These are phyloP conservation scores for Puccinia novopanici DNA, from an alignment of 1,284 basidiomycete genomes.

Conservation along the genomic window DNA sequence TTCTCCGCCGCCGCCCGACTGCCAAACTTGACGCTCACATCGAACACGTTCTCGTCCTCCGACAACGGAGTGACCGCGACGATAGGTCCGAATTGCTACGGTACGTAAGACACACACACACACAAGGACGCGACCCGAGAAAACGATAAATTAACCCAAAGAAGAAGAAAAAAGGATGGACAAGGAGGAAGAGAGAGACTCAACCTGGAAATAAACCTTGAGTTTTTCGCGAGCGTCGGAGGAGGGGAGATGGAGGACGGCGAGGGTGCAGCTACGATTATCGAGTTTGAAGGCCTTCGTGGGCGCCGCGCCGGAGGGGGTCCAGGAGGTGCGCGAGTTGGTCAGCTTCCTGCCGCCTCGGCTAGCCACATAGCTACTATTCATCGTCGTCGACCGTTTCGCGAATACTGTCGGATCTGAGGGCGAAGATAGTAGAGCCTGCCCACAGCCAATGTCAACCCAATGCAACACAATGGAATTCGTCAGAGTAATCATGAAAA, in stretches of 20 bases:
- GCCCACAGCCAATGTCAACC: background rate
- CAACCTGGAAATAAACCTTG: constrained; percentile 30
- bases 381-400: background rate
- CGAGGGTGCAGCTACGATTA: constrained; percentile 35
- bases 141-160: constrained; percentile 3
- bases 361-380: background rate
- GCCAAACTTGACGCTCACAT: constrained; percentile 32
- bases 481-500: background rate
- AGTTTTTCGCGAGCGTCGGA: background rate
- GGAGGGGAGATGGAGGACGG: constrained; percentile 13
- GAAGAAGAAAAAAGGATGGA: background rate
- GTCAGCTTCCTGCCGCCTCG: constrained; percentile 16
- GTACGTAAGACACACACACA: too few relatives aligned
- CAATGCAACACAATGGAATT: background rate
- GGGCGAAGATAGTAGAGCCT: background rate
- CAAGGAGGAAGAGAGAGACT: background rate
- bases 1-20: constrained; percentile 39
- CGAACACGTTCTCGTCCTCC: constrained; percentile 1
- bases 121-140: too few relatives aligned
- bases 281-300: constrained; percentile 33
- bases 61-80: constrained; percentile 5
- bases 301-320: background rate
- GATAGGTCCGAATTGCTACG: constrained; percentile 44
- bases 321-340: constrained; percentile 19
- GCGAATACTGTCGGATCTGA: background rate